A percentile compares a stretch with the other conserved stretches of the same genome.
These are phyloP conservation scores for Penicillium olsonii DNA, from an alignment of 2,329 filamentous ascomycete genomes.

Conservation along the genomic window DNA sequence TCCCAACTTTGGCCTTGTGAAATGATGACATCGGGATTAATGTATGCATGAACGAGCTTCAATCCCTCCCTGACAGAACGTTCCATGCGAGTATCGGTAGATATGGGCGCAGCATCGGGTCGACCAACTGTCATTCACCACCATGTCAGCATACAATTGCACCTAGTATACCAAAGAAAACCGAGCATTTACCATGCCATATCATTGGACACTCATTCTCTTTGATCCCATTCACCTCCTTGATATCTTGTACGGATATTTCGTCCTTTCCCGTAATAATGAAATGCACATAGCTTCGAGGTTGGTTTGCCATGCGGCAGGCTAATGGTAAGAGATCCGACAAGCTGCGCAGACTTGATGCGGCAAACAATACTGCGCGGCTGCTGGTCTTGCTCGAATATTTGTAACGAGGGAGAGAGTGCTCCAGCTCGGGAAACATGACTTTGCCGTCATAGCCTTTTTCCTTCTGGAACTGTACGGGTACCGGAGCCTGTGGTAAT, in stretches of 20 bases:
- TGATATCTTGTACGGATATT: constrained; percentile 68
- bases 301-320: constrained; percentile 76
- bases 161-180: constrained; percentile 45
- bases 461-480: constrained; percentile 24
- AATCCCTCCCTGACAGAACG: constrained; percentile 66
- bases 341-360: constrained; percentile 72
- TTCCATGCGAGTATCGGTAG: constrained; percentile 69
- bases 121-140: constrained; percentile 60
- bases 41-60: constrained; percentile 68
- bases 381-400: constrained; percentile 65
- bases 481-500: constrained; percentile 12
- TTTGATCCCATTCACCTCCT: constrained; percentile 77
- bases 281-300: constrained; percentile 77
- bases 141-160: constrained; percentile 7
- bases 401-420: constrained; percentile 59
- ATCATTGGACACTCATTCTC: constrained; percentile 64
- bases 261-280: constrained; percentile 73
- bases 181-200: constrained; percentile 58
- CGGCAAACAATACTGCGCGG: constrained; percentile 68
- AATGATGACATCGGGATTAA: constrained; percentile 76
- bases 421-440: constrained; percentile 65
- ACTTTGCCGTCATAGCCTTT: constrained; percentile 66
- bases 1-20: constrained; percentile 69
- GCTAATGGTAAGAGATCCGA: constrained; percentile 75
- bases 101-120: constrained; percentile 69